These are phyloP conservation scores for Claviceps lovelessii DNA, from an alignment of 2,329 filamentous ascomycete species.

Conservation along the genomic window DNA sequence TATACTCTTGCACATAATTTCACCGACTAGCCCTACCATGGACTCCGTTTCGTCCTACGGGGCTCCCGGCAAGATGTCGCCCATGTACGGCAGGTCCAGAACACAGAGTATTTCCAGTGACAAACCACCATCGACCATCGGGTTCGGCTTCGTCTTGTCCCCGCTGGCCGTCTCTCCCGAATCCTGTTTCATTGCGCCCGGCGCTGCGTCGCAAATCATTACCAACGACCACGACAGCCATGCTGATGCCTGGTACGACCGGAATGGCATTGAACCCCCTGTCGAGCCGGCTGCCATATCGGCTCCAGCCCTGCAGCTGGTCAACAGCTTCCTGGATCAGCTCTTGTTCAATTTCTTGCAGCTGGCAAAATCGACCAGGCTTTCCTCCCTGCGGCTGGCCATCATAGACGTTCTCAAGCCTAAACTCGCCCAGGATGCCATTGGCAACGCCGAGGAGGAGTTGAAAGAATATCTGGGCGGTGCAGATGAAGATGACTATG, in stretches of 20 bases:
- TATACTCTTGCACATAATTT: background rate
- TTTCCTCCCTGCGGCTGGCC: constrained; percentile 63
- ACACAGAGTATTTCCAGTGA: constrained; percentile 59
- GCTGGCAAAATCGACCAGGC: constrained; percentile 60
- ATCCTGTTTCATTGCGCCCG: constrained; percentile 74
- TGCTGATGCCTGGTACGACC: constrained; percentile 53
- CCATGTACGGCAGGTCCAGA: constrained; percentile 29
- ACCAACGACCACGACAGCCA: constrained; percentile 74
- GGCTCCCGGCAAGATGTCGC: constrained; percentile 19
- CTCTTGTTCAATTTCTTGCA: constrained; percentile 83
- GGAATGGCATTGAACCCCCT: constrained; percentile 50
- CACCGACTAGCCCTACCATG: constrained; percentile 1
- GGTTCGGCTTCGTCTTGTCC: constrained; percentile 47
- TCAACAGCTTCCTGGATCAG: constrained; percentile 90
- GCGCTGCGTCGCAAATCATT: constrained; percentile 82
- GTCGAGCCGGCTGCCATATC: constrained; percentile 61
- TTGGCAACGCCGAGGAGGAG: constrained; percentile 72
- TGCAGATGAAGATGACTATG: constrained; percentile 58
- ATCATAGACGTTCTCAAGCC: constrained; percentile 79
- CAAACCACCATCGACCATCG: constrained; percentile 42
- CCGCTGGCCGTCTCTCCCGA: constrained; percentile 57
- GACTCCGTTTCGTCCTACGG: background rate
- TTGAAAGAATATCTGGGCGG: constrained; percentile 75
- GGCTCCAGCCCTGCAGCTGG: constrained; percentile 54
- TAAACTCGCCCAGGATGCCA: constrained; percentile 72